phyloP scores from a whole-genome alignment of 176 grass and related monocot genomes.

The Eremochloa ophiuroides region DNA sequence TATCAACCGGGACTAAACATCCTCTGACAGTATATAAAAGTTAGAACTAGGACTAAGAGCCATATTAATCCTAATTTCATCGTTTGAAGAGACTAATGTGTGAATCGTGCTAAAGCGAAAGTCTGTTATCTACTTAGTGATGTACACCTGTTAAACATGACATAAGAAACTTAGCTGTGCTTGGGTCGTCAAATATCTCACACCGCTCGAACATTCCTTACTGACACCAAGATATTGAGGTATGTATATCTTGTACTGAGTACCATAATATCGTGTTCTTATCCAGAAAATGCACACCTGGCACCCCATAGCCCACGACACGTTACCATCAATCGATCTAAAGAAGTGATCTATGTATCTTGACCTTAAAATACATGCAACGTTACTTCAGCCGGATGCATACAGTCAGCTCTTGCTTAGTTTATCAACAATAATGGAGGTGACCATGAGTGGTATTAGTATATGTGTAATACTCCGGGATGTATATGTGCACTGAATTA shows the following conservation, averaged over 20 bases:
- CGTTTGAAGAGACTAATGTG: no score
- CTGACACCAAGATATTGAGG: neutral
- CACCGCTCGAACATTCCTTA: neutral
- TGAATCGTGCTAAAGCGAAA: no score
- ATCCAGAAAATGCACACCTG: neutral
- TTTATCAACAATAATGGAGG: neutral
- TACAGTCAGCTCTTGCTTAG: neutral
- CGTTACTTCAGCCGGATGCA: neutral
- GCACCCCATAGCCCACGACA: neutral
- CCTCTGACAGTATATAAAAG: no score
- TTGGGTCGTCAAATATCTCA: no score
- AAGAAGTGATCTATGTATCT: neutral
- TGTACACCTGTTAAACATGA: conserved; percentile 5
- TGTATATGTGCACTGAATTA: no score
- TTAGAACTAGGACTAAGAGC: no score
- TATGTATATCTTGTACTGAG: no score
- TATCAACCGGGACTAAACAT: no score
- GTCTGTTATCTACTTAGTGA: no score
- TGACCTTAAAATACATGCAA: neutral
- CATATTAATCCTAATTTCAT: no score
- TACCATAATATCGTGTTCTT: neutral
- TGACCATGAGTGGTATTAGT: neutral
- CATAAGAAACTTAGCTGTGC: neutral
- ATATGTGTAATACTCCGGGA: no score
- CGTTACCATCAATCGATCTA: neutral